phyloP scores from a whole-genome alignment of 2,329 filamentous ascomycete genomes.

The Didymella glomerata region DNA sequence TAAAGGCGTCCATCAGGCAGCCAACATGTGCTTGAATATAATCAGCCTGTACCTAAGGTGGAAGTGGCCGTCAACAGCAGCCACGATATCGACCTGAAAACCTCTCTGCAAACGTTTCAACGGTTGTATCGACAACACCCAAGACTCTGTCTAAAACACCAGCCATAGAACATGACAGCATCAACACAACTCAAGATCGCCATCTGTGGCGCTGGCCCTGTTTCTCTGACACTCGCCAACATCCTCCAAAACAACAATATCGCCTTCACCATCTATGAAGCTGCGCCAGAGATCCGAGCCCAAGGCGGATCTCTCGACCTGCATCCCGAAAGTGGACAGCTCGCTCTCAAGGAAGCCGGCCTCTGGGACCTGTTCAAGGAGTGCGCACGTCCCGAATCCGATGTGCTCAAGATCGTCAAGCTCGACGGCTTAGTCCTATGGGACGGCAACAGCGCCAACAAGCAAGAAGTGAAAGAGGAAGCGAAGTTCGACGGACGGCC shows the following conservation, averaged over 20 bases:
- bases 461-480: constrained; percentile 52
- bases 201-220: constrained; percentile 52
- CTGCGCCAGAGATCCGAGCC: constrained; percentile 45
- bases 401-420: constrained; percentile 60
- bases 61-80: background rate
- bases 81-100: background rate
- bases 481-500: constrained; percentile 38
- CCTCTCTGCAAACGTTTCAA: background rate
- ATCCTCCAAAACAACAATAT: constrained; percentile 60
- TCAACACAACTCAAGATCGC: constrained; percentile 39
- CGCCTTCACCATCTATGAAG: constrained; percentile 59
- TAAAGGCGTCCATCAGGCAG: background rate
- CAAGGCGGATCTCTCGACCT: constrained; percentile 59
- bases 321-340: constrained; percentile 61
- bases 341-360: constrained; percentile 60
- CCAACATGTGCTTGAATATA: background rate
- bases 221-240: constrained; percentile 61
- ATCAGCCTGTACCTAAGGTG: background rate
- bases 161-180: constrained; percentile 1
- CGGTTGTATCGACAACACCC: background rate
- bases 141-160: background rate
- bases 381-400: constrained; percentile 62
- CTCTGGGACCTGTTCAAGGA: constrained; percentile 62
- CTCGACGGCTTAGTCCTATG: constrained; percentile 41
- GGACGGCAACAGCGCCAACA: constrained; percentile 38